Conservation (phyloP, 352 stramenopile species). For the Aphanomyces stellatus region DNA sequence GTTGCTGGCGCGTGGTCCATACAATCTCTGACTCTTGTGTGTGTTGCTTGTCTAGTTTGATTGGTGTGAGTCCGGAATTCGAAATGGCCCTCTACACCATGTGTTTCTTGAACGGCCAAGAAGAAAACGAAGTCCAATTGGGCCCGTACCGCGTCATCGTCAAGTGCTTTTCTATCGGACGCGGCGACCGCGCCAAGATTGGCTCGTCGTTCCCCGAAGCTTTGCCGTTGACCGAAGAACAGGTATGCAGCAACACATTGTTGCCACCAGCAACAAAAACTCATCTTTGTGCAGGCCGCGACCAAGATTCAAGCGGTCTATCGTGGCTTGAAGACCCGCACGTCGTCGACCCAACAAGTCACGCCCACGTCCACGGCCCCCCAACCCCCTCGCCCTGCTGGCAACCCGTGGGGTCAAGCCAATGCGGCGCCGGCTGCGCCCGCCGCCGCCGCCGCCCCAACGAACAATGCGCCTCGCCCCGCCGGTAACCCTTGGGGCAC, state of each 20-base stretch:
- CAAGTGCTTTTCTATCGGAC: constrained; percentile 84
- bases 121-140: constrained; percentile 81
- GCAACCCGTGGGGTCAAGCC: background rate
- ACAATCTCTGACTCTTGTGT: background rate
- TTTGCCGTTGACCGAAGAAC: constrained; percentile 52
- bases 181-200: constrained; percentile 64
- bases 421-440: background rate
- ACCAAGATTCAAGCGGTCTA: constrained; percentile 63
- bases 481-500: constrained; percentile 6
- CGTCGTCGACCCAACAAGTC: background rate
- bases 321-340: constrained; percentile 28
- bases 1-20: too few relatives aligned
- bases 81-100: constrained; percentile 96
- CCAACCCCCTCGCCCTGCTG: background rate
- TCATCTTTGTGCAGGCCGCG: constrained; percentile 25
- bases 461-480: background rate
- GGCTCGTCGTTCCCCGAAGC: constrained; percentile 73
- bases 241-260: constrained; percentile 18
- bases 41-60: constrained; percentile 61
- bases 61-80: constrained; percentile 93
- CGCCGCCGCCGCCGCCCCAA: background rate
- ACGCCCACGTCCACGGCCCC: background rate
- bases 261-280: background rate
- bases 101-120: constrained; percentile 87
- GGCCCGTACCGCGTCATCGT: constrained; percentile 83